These are phyloP conservation scores for Nelumbo lutea DNA, from an alignment of 164 flowering plant species.

Conservation along the genomic window DNA sequence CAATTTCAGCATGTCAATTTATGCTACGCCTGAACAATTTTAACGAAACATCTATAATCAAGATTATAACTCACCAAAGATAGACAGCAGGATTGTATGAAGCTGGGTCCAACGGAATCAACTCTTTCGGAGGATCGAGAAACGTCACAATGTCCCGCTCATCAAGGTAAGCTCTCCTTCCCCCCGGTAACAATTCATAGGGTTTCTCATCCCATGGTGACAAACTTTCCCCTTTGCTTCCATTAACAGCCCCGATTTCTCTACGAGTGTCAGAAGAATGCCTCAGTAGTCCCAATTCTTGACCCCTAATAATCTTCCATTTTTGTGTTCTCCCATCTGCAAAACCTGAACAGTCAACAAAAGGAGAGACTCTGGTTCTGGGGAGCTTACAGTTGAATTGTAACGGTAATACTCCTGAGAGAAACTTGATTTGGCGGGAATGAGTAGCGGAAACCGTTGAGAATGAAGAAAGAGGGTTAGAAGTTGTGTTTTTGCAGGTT, in stretches of 20 bases:
- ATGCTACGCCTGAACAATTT: too few relatives aligned
- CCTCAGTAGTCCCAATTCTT: background rate
- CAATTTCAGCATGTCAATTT: too few relatives aligned
- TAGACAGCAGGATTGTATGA: slow-evolving; percentile 76
- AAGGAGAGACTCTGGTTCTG: background rate
- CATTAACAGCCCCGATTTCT: slow-evolving; percentile 25
- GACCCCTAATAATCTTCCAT: background rate
- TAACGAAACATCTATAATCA: background rate
- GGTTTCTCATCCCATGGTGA: slow-evolving; percentile 62
- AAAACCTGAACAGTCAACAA: background rate
- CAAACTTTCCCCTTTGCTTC: slow-evolving; percentile 12
- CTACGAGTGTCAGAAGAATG: background rate
- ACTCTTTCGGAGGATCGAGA: slow-evolving; percentile 71
- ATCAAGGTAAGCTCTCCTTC: slow-evolving; percentile 44
- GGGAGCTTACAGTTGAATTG: background rate
- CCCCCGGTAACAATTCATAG: slow-evolving; percentile 35
- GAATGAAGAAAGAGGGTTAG: background rate
- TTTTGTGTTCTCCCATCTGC: background rate
- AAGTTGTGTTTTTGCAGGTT: slow-evolving; percentile 1
- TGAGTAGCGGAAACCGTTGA: background rate
- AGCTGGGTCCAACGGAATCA: slow-evolving; percentile 67
- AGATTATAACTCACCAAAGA: slow-evolving; percentile 46
- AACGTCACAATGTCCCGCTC: slow-evolving; percentile 61
- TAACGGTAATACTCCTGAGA: slow-evolving; percentile 1
- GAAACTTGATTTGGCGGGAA: slow-evolving; percentile 4